These are phyloP conservation scores for Microsporum audouinii DNA, from an alignment of 2,329 filamentous ascomycete genomes.

Conservation along the genomic window DNA sequence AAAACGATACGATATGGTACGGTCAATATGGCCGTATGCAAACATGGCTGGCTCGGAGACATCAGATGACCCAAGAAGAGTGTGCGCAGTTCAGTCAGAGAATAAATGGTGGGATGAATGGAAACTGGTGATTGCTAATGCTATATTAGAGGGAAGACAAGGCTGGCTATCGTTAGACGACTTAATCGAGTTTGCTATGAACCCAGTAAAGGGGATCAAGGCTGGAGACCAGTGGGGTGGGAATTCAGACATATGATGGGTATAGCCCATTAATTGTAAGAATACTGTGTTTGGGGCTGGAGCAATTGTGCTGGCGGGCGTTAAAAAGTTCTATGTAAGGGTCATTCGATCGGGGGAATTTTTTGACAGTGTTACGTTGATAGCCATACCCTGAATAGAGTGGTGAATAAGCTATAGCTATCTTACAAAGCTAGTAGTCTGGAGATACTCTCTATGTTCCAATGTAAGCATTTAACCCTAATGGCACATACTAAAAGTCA, in stretches of 20 bases:
- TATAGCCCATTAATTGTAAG: background rate
- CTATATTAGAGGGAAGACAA: background rate
- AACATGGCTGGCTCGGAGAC: background rate
- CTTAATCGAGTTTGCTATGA: constrained; percentile 1
- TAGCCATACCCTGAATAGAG: too few species aligned
- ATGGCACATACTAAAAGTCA: constrained; percentile 6
- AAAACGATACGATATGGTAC: constrained; percentile 3
- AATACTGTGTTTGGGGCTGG: background rate
- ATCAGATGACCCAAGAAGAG: background rate
- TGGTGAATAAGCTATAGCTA: too few species aligned
- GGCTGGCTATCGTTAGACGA: constrained; percentile 3
- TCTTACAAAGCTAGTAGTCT: too few species aligned
- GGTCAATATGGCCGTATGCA: constrained; percentile 5
- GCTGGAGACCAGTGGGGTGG: background rate
- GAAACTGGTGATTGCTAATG: background rate
- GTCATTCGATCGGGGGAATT: background rate
- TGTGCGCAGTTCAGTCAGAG: constrained; percentile 2
- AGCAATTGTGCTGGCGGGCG: background rate
- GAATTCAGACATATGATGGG: background rate
- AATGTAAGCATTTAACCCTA: background rate
- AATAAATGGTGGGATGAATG: constrained; percentile 5
- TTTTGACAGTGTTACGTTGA: background rate
- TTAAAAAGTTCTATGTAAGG: background rate
- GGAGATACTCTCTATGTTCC: background rate
- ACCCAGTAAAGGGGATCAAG: background rate